phyloP scores from a whole-genome alignment of 2,329 filamentous ascomycete species.

The Amylocarpus encephaloides region DNA sequence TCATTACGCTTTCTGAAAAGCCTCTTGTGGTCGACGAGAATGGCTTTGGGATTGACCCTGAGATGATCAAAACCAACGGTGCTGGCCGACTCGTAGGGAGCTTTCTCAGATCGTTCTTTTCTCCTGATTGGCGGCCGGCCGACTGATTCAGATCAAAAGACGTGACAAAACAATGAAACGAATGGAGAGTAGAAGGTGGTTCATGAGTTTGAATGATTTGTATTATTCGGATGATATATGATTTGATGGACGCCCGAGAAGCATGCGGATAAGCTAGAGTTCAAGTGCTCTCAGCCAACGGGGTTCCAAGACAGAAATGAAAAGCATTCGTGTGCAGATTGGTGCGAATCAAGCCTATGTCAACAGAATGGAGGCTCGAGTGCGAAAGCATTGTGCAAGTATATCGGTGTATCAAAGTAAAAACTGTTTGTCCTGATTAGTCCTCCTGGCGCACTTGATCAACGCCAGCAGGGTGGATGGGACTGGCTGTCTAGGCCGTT shows the following conservation, averaged over 20 bases:
- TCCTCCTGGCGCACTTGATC: constrained; percentile 33
- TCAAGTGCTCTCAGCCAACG: no score
- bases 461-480: constrained; percentile 34
- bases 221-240: neutral
- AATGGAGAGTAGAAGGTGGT: neutral
- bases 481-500: constrained; percentile 35
- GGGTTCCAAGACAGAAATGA: no score
- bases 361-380: no score
- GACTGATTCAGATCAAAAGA: neutral
- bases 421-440: constrained; percentile 33
- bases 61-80: constrained; percentile 17
- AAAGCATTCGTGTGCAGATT: no score
- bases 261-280: no score
- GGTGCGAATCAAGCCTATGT: no score
- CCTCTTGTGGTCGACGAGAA: constrained; percentile 6
- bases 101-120: constrained; percentile 22
- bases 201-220: neutral
- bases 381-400: no score
- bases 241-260: neutral
- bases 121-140: constrained; percentile 1
- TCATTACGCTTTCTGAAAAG: constrained; percentile 13
- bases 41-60: constrained; percentile 7
- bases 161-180: neutral
- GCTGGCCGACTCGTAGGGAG: constrained; percentile 19
- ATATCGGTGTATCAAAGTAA: neutral